Conservation (phyloP, 352 stramenopile genomes). For the Phytophthora palmivora region DNA sequence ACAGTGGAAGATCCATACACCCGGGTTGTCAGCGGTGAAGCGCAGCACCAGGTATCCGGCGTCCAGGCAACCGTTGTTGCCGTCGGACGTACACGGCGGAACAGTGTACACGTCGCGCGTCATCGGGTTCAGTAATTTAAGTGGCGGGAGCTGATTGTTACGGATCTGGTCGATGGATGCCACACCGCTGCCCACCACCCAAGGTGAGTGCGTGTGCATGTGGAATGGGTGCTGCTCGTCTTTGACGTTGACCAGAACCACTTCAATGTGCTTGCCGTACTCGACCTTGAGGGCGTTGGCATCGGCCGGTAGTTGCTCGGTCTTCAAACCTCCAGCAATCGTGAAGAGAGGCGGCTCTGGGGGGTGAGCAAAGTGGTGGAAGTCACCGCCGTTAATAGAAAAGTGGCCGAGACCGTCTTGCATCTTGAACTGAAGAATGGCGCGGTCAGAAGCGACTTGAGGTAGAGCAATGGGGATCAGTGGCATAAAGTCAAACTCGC, state of each 20-base stretch:
- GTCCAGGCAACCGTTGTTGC: slow-evolving; percentile 25
- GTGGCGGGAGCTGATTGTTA: slow-evolving; percentile 22
- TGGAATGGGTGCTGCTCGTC: slow-evolving; percentile 50
- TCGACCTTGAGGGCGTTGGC: slow-evolving; percentile 29
- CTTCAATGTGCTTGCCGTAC: slow-evolving; percentile 39
- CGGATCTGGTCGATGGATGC: slow-evolving; percentile 33
- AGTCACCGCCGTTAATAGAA: slow-evolving; percentile 34
- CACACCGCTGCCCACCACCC: slow-evolving; percentile 34
- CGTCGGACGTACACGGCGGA: slow-evolving; percentile 30
- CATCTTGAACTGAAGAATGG: slow-evolving; percentile 36
- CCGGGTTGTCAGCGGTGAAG: slow-evolving; percentile 43
- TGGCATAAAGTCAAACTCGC: slow-evolving; percentile 33
- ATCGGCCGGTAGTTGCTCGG: slow-evolving; percentile 22
- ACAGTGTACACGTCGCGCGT: slow-evolving; percentile 43
- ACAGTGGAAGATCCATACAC: slow-evolving; percentile 52
- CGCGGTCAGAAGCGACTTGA: slow-evolving; percentile 15
- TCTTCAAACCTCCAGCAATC: slow-evolving; percentile 30
- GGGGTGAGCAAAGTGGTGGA: slow-evolving; percentile 27
- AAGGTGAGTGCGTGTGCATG: slow-evolving; percentile 45
- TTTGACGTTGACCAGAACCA: slow-evolving; percentile 43
- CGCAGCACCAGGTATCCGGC: slow-evolving; percentile 42
- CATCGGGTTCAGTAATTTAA: slow-evolving; percentile 41
- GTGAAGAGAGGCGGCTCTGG: slow-evolving; percentile 30
- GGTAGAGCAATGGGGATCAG: slow-evolving; percentile 21
- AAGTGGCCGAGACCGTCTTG: slow-evolving; percentile 25